Evolutionary conservation across 1,284 basidiomycete species (phyloP), one percentile per base, ranked within the genome.

Genomic region (Nidula niveotomentosa): DNA sequence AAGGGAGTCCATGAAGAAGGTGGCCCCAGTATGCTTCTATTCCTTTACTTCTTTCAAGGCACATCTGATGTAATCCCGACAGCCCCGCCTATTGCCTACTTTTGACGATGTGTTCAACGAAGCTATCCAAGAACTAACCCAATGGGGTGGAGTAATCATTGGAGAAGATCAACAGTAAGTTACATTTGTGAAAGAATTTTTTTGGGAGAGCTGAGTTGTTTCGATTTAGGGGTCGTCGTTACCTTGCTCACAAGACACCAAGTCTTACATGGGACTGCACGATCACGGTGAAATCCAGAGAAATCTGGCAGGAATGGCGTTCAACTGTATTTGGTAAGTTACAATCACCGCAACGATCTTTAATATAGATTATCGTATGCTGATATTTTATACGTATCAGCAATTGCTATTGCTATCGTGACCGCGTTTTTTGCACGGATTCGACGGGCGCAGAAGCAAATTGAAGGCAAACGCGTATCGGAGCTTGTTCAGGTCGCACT

Each of bases 401-500:
- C 61, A 39, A 66, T 73, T 58, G 61, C 73, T 56, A 55, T 70
- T 23, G 58, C 67, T 51, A 58, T 76, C 23, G 62, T 76, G 36
- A 51, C 70, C 34, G 56, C 76, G 9, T 72, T 76, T 55, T 68
- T 69, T 41, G 58, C 70, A 39, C 73, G 80, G 51, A 61, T 73
- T 49, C 74, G 76, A 49, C 73, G 82, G 58, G 76, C 80, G 51
- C 79, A 76, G 59, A 80, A 78, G 56, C 76, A 75, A 62, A 72
- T 78, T n/a, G 91, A 95, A 69, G 80, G 78, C 59, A 81, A 80
- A 62, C 88, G 86, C 59, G 86, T 93, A 46, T 82, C 86, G 53
- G 84, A 86, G 64, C 78, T 96, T 47, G 93, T 93, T 15, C 85
- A 89, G 65, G 83, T 90, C 55, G 90, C 90, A 3, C 81, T 96